Base-by-base conservation (phyloP, 164 flowering plant genomes). In the Taxillus chinensis region DNA sequence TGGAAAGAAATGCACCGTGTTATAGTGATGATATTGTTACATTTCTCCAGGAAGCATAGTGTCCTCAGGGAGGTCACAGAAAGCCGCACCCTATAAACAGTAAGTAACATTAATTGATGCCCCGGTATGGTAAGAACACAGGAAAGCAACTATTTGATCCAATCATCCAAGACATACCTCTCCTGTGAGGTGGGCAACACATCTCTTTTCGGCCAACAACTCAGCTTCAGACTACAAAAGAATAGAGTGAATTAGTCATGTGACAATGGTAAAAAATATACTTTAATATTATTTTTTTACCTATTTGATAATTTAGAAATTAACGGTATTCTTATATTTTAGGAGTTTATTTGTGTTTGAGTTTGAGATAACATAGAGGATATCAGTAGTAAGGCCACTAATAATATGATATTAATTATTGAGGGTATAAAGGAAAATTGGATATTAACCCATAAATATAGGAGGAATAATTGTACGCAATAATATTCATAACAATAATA, bases 11-110 rank as follows among this genome's bases (percentile, higher is more conserved):
- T 48, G 38, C 15, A 8, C 43, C 3, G 58, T 7, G 37, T 3
- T 3, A 8, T 39, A 3, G 2, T 27, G 27, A 27, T 27, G 27
- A 27, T 27, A 27, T 45, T 40, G 27, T 50, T 78, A 92, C 91
- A 80, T 79, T 67, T 92, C 98, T 71, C 96, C 96, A 0, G 98
- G 96, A 74, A 92, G 98, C 98, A 92, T 92, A 3, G 98, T 90
- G 67, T 92, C 98, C 71, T 70, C 96, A 0, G 98, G 96, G 50
- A 92, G 84, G 77, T 92, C 98, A 71, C 98, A 92, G 53, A 69
- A 75, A 5, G 87, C 95, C 55, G 78, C 72, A 45, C 98, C 98
- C 98, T 89, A 76, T 37, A 64, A 69, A 42, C 4, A 57, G 7
- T 5, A 41, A 13, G 3, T 37, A 16, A 39, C 38, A 41, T 27